Percentiles rank a stretch among this genome's conserved stretches.
These are phyloP conservation scores for Fusarium oligoseptatum DNA, from an alignment of 2,329 filamentous ascomycete species.

Conservation along the genomic window DNA sequence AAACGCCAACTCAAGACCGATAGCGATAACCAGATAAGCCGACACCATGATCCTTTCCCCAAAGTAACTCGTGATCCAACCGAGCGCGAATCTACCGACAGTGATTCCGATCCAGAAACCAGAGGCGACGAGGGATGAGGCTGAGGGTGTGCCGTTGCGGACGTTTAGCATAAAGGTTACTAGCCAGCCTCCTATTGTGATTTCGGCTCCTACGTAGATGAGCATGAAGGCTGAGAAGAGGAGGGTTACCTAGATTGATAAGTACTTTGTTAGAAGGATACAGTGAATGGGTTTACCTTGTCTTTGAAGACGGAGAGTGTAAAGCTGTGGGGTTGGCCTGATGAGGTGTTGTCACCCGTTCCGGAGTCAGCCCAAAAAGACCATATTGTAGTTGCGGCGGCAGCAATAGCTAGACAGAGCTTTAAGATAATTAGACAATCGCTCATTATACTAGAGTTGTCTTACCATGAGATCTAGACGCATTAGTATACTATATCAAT, in stretches of 20 bases:
- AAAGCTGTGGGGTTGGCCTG: not conserved
- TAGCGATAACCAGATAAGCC: not conserved
- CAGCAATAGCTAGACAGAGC: not conserved
- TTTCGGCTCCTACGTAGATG: not conserved
- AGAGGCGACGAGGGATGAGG: slow-evolving; percentile 6
- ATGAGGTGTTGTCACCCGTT: not conserved
- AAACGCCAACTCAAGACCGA: not conserved
- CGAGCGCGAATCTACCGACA: not conserved
- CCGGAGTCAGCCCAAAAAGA: not conserved
- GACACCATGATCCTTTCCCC: slow-evolving; percentile 3
- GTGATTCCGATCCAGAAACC: slow-evolving; percentile 11
- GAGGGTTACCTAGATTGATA: not conserved
- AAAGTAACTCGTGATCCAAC: not conserved
- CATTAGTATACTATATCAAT: not conserved
- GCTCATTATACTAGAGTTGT: not conserved
- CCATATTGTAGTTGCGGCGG: not conserved
- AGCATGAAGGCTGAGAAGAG: not conserved
- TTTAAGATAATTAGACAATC: not conserved
- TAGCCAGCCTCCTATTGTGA: slow-evolving; percentile 2
- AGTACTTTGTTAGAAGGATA: too few relatives aligned
- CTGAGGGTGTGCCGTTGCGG: slow-evolving; percentile 4
- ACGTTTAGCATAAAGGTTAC: slow-evolving; percentile 7
- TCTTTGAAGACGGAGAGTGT: not conserved
- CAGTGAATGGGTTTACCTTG: not conserved
- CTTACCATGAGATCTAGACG: not conserved